These are phyloP conservation scores for Corniculantispora saksenae DNA, from an alignment of 2,329 filamentous ascomycete genomes.

Conservation along the genomic window DNA sequence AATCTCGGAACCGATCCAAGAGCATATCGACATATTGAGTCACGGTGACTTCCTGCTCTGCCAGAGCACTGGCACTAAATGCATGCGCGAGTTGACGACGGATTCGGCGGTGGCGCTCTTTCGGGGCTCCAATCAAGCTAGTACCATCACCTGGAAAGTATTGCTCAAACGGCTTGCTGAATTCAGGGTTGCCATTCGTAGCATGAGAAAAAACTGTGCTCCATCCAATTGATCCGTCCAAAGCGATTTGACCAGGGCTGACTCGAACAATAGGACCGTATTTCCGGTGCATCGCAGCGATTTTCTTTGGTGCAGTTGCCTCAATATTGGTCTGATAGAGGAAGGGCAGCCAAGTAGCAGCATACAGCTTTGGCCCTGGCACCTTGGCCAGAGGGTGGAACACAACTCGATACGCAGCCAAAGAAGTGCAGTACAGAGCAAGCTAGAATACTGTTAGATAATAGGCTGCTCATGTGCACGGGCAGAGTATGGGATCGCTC, in stretches of 20 bases:
- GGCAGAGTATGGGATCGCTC: neutral
- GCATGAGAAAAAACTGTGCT: conserved; percentile 32
- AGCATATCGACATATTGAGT: conserved; percentile 30
- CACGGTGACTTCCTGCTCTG: conserved; percentile 33
- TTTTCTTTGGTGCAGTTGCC: conserved; percentile 25
- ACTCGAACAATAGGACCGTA: conserved; percentile 41
- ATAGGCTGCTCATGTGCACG: neutral
- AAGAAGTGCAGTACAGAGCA: neutral
- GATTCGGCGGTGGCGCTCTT: conserved; percentile 24
- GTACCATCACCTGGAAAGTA: conserved; percentile 21
- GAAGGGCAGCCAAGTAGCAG: conserved; percentile 24
- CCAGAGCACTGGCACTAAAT: conserved; percentile 33
- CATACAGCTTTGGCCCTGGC: conserved; percentile 30
- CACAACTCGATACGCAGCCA: neutral
- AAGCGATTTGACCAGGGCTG: conserved; percentile 40
- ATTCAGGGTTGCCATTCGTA: conserved; percentile 23
- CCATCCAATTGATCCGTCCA: conserved; percentile 36
- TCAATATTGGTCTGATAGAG: conserved; percentile 24
- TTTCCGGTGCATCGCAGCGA: conserved; percentile 26
- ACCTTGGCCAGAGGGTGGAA: conserved; percentile 33
- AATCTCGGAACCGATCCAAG: conserved; percentile 24
- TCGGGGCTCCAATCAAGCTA: conserved; percentile 22
- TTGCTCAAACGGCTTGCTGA: conserved; percentile 2
- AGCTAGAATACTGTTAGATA: neutral
- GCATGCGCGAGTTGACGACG: conserved; percentile 31